A percentile compares a stretch with the other conserved stretches of the same genome.
These are phyloP conservation scores for Rhazya stricta DNA, from an alignment of 257 asterid genomes.

Conservation along the genomic window DNA sequence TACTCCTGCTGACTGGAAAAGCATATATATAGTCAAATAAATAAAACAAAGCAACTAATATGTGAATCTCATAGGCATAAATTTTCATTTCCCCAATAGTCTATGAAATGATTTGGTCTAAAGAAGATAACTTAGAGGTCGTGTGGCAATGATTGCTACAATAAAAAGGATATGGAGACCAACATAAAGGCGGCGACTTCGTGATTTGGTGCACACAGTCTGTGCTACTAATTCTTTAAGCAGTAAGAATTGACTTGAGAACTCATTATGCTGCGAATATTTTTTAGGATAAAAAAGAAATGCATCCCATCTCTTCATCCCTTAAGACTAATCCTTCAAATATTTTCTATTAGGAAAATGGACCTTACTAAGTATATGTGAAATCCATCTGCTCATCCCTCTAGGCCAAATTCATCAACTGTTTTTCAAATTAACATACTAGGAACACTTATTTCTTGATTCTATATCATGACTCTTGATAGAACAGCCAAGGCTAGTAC, in stretches of 20 bases:
- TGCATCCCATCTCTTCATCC: slow-evolving; percentile 5
- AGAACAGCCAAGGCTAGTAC: background rate
- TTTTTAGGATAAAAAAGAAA: background rate
- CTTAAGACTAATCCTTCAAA: background rate
- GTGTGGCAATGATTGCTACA: background rate
- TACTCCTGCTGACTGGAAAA: slow-evolving; percentile 18
- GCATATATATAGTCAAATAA: background rate
- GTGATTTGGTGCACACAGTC: background rate
- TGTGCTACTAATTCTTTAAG: background rate
- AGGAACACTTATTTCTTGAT: background rate
- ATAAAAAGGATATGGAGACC: background rate
- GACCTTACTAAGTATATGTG: too few relatives aligned
- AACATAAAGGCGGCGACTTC: background rate
- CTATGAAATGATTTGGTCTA: background rate
- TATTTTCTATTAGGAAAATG: too few relatives aligned
- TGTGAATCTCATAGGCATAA: background rate
- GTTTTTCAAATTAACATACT: background rate
- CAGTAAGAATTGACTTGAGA: background rate
- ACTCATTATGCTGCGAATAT: background rate
- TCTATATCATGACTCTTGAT: slow-evolving; percentile 1
- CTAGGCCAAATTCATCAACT: background rate
- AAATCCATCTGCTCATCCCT: background rate
- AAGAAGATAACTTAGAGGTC: background rate
- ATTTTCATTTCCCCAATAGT: background rate
- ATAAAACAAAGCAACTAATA: background rate